phyloP scores from a whole-genome alignment of 1,284 basidiomycete genomes.

The Sporisorium scitamineum region DNA sequence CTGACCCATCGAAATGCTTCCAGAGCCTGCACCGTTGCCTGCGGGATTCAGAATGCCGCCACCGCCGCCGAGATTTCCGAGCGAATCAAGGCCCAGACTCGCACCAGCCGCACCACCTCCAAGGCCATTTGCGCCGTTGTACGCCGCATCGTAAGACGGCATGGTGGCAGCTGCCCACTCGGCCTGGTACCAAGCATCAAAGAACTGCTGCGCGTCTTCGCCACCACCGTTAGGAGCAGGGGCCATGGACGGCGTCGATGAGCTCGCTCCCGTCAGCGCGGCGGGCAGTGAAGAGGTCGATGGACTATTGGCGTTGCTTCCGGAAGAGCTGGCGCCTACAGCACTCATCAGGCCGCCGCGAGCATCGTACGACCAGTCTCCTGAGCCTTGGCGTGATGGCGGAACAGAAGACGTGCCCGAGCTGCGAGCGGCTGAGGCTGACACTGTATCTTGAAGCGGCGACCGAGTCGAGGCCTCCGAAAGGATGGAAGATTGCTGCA shows the following conservation, averaged over 20 bases:
- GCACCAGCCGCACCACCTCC: constrained; percentile 42
- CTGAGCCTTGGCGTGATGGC: constrained; percentile 30
- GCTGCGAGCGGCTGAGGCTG: not conserved
- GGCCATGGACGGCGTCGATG: constrained; percentile 30
- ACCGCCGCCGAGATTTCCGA: constrained; percentile 30
- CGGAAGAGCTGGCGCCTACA: constrained; percentile 24
- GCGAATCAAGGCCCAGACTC: constrained; percentile 36
- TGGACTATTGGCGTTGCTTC: constrained; percentile 37
- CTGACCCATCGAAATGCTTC: constrained; percentile 18
- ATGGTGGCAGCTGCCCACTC: constrained; percentile 54
- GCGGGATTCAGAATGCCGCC: constrained; percentile 18
- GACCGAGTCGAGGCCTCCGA: constrained; percentile 2
- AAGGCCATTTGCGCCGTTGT: constrained; percentile 31
- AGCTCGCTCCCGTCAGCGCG: constrained; percentile 8
- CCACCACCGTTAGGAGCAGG: constrained; percentile 30
- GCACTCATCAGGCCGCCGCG: constrained; percentile 21
- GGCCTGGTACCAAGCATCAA: constrained; percentile 54
- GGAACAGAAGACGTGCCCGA: constrained; percentile 11
- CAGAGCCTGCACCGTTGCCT: not conserved
- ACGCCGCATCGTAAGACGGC: constrained; percentile 49
- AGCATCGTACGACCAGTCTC: constrained; percentile 36
- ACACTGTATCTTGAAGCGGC: constrained; percentile 12
- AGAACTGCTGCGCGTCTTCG: constrained; percentile 55
- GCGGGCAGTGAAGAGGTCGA: constrained; percentile 32
- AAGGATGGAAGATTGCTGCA: not conserved